phyloP scores from a whole-genome alignment of 2,329 filamentous ascomycete species.

The Pseudovirgaria hyperparasitica region DNA sequence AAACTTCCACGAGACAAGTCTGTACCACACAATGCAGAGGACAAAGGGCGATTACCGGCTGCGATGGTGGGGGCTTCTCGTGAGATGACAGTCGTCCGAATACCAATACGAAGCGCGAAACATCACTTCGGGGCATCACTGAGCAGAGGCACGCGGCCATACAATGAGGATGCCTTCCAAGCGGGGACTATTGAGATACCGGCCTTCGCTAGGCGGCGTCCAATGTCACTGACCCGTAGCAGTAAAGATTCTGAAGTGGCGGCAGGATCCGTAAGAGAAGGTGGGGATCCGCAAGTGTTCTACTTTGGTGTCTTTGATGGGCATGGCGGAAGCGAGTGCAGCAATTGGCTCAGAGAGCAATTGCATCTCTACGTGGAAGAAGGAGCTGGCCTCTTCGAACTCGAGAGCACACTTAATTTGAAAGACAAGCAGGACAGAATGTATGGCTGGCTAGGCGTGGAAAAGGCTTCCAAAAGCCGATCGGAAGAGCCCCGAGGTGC shows the following conservation, averaged over 20 bases:
- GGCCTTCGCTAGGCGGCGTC: constrained; percentile 75
- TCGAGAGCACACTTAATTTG: constrained; percentile 59
- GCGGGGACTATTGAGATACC: constrained; percentile 89
- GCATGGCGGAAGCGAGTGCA: constrained; percentile 82
- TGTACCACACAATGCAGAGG: constrained; percentile 53
- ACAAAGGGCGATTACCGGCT: constrained; percentile 19
- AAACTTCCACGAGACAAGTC: constrained; percentile 79
- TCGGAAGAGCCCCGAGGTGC: constrained; percentile 8
- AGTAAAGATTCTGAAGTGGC: constrained; percentile 9
- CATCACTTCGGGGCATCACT: constrained; percentile 83
- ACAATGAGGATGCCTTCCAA: constrained; percentile 91
- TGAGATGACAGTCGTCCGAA: constrained; percentile 87
- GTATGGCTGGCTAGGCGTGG: constrained; percentile 13
- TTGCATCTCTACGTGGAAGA: constrained; percentile 84
- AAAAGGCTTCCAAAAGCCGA: constrained; percentile 10
- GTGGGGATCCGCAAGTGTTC: constrained; percentile 89
- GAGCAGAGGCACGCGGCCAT: constrained; percentile 67
- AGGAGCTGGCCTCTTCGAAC: constrained; percentile 60
- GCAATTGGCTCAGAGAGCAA: constrained; percentile 70
- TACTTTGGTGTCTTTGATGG: constrained; percentile 97
- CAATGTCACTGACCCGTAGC: constrained; percentile 44
- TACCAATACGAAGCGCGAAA: constrained; percentile 84
- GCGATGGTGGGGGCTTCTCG: constrained; percentile 30
- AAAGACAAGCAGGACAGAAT: constrained; percentile 9
- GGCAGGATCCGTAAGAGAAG: constrained; percentile 26